Base-by-base conservation (phyloP, 2,329 filamentous ascomycete species). In the Colletotrichum sp. region DNA sequence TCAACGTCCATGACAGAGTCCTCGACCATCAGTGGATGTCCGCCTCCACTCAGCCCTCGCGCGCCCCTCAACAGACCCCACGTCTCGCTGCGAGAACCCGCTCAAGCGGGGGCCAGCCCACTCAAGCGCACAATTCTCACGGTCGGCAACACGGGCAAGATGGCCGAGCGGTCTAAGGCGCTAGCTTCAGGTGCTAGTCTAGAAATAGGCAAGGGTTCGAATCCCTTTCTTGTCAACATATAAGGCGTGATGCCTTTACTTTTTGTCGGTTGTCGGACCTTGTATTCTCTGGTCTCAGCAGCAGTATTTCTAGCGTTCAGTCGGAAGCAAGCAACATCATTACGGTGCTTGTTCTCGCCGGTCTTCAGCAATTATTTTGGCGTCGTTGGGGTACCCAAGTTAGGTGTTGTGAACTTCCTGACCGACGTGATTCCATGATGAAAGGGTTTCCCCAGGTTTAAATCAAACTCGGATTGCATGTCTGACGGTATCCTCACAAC, bases 381-480 rank as follows among this genome's bases (percentile, higher is more conserved):
- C 36, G 7, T 18, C 16, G 36, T 18, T 39, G 36, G 16, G 36
- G 4, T 3, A 39, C 9, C 1, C 14, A 18, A 39, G 36, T 18
- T 2, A 39, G 36, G 4, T 8, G 2, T 9, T 8, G 4, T 39
- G 2, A 39, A 43, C 39, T 2, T 43, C 8, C 39, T 6, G 39
- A 10, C 39, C 2, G 4, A 43, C 4, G 4, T 0, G 0, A 43
- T 43, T 43, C 16, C 0, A 5, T 3, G 39, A 43, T 36, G 13
- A 7, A 36, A 36, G 6, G 34, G 7, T 36, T 7, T 36, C 34
- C 34, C 6, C 6, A 2, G 34, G 34, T 36, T 36, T 7, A 36
- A 16, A 36, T 7, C 34, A 16, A 7, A 7, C 13, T 7, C 6
- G 0, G 34, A 36, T 36, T 36, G 34, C 6, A 36, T 7, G 34